Conservation (phyloP, 2,329 filamentous ascomycete species). For the Beauveria australis region DNA sequence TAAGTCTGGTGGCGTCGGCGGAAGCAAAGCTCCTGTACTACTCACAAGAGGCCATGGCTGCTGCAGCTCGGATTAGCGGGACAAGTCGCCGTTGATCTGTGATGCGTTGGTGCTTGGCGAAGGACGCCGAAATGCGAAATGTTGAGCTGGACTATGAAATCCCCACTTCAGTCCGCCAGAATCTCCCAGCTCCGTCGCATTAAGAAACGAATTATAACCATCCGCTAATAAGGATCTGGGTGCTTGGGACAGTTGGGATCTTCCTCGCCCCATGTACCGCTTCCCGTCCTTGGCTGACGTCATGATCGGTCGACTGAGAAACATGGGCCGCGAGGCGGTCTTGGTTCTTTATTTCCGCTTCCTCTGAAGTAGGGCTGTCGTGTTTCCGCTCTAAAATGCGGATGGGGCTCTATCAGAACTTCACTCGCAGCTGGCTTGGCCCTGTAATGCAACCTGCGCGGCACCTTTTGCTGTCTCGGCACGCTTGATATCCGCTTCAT, state of each 20-base stretch:
- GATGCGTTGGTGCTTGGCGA: neutral
- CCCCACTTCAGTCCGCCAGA: neutral
- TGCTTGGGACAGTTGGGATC: neutral
- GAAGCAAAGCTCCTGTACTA: neutral
- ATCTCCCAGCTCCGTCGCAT: neutral
- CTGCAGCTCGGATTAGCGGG: too few species aligned
- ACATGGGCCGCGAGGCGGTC: neutral
- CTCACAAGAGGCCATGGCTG: neutral
- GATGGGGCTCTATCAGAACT: neutral
- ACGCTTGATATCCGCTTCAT: neutral
- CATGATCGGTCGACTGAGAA: neutral
- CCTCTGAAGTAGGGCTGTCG: neutral
- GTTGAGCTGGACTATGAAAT: neutral
- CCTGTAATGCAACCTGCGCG: neutral
- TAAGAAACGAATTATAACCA: neutral
- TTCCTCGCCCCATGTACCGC: neutral
- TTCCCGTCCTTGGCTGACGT: constrained; percentile 1
- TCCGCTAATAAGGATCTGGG: neutral
- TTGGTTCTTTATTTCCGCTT: neutral
- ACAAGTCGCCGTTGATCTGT: neutral
- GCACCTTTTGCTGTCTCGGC: neutral
- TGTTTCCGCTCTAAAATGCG: neutral
- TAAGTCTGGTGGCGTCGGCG: neutral
- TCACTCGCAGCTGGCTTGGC: neutral
- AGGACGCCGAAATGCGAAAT: neutral